phyloP scores from a whole-genome alignment of 352 stramenopile species.

The Pythium dissotocum region DNA sequence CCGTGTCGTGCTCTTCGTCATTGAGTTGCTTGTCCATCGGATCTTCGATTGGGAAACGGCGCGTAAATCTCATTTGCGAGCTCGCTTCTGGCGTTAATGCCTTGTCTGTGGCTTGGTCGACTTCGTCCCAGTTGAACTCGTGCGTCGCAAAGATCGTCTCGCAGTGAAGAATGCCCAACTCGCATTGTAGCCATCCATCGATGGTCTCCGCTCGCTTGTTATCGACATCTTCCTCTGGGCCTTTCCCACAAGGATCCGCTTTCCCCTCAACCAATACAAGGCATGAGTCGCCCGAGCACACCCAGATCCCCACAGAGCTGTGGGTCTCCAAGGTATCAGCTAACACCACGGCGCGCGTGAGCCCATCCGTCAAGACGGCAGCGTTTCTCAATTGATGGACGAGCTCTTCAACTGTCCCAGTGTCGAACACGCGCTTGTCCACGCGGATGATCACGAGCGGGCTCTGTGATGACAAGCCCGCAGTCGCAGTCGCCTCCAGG shows the following conservation, averaged over 20 bases:
- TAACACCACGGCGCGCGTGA: constrained; percentile 21
- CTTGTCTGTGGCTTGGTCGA: neutral
- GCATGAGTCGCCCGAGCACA: constrained; percentile 7
- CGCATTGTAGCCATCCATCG: constrained; percentile 12
- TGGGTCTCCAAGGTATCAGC: neutral
- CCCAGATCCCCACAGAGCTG: constrained; percentile 17
- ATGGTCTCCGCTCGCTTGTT: constrained; percentile 1
- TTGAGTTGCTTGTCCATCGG: neutral
- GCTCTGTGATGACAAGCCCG: neutral
- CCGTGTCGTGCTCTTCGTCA: neutral
- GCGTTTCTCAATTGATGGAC: constrained; percentile 23
- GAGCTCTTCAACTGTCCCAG: constrained; percentile 17
- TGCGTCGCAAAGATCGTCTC: constrained; percentile 21
- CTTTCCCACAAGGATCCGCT: neutral
- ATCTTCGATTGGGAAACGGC: neutral
- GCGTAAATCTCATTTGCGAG: neutral
- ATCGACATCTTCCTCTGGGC: neutral
- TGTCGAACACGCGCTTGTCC: constrained; percentile 19
- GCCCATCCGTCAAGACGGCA: constrained; percentile 17
- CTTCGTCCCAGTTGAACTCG: constrained; percentile 28
- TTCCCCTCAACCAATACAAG: neutral
- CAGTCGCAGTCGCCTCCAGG: constrained; percentile 12
- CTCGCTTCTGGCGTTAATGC: neutral
- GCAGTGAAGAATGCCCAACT: constrained; percentile 21
- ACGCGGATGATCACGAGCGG: constrained; percentile 18